These are phyloP conservation scores for Rhododendron kiyosumense DNA, from an alignment of 148 eudicot species.

Conservation along the genomic window DNA sequence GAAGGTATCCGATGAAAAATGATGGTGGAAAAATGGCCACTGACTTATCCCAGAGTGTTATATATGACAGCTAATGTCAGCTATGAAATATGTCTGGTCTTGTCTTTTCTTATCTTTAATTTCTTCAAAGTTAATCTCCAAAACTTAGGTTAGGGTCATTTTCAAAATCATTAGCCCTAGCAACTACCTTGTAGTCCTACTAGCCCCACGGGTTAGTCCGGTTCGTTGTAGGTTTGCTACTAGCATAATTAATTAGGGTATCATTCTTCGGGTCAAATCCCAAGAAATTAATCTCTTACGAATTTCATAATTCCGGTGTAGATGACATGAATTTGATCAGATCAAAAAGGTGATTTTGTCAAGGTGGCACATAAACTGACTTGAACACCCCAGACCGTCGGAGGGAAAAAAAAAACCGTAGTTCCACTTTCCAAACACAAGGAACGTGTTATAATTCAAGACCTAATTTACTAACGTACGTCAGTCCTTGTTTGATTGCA, in stretches of 20 bases:
- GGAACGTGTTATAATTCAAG: neutral
- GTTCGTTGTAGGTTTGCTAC: no score
- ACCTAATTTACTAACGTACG: neutral
- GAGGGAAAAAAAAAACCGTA: no score
- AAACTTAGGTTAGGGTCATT: conserved; percentile 8
- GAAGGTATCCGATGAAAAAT: neutral
- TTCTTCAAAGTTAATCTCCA: neutral
- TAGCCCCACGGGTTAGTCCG: neutral
- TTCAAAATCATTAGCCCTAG: neutral
- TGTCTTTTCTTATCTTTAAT: neutral
- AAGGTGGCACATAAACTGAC: no score
- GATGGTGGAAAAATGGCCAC: neutral
- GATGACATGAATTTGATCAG: no score
- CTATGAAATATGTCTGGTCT: neutral
- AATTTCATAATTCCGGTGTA: no score
- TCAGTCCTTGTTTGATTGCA: neutral
- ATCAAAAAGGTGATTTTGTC: no score
- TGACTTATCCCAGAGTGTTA: neutral
- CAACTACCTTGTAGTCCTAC: neutral
- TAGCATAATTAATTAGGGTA: no score
- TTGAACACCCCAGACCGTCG: no score
- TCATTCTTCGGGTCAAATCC: no score
- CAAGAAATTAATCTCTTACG: no score
- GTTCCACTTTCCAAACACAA: no score
- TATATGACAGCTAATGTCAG: neutral